Conservation (phyloP, 163 green algal species). For the Volvox carteri region DNA sequence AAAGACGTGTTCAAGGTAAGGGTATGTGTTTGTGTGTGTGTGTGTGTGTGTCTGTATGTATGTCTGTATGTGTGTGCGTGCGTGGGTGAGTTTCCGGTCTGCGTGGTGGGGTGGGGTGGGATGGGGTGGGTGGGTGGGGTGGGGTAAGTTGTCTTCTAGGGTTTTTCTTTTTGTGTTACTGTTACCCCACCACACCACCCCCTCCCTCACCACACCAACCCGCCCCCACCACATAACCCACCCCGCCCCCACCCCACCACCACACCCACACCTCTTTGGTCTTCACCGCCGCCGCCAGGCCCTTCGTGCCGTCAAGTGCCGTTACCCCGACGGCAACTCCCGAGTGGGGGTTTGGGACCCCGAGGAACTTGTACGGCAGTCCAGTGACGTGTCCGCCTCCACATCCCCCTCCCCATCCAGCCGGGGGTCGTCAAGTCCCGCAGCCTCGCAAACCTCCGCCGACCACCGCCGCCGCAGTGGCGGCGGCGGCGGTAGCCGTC, state of each 20-base stretch:
- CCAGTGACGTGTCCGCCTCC: neutral
- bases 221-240: neutral
- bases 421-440: neutral
- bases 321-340: conserved; percentile 25
- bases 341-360: conserved; percentile 34
- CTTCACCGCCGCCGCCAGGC: conserved; percentile 1
- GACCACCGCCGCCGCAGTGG: neutral
- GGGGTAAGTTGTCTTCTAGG: neutral
- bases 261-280: neutral
- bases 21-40: too few species aligned
- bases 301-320: conserved; percentile 39
- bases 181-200: neutral
- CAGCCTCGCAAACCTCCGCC: neutral
- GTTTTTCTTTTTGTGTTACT: too few species aligned
- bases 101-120: neutral
- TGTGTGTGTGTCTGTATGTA: too few species aligned
- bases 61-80: too few species aligned
- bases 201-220: neutral
- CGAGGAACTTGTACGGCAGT: conserved; percentile 14
- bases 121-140: neutral
- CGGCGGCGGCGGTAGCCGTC: conserved; percentile 1
- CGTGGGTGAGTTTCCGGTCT: too few species aligned
- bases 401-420: conserved; percentile 10
- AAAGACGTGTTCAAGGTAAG: conserved; percentile 57
- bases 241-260: neutral